These are phyloP conservation scores for Elaeagnus macrophylla DNA, from an alignment of 306 rosid species.

Conservation along the genomic window DNA sequence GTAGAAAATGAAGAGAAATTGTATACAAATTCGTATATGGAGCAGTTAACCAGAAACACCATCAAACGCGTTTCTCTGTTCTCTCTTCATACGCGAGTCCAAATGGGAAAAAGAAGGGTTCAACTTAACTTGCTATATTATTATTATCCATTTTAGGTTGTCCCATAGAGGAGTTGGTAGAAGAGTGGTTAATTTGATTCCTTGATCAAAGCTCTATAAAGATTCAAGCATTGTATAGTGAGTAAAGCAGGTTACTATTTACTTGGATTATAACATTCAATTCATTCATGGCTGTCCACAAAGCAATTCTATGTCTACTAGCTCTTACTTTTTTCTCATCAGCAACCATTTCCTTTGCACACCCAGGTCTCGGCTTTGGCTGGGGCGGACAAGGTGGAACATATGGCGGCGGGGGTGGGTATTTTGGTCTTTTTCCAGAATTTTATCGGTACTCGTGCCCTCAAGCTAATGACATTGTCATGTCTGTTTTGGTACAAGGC, in stretches of 20 bases:
- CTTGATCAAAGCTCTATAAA: slow-evolving; percentile 12
- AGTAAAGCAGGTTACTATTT: not conserved
- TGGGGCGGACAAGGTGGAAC: slow-evolving; percentile 44
- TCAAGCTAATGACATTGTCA: slow-evolving; percentile 66
- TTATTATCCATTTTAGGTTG: slow-evolving; percentile 24
- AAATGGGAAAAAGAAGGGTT: no score
- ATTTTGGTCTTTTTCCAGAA: slow-evolving; percentile 48
- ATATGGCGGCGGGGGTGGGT: slow-evolving; percentile 12
- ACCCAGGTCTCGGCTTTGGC: slow-evolving; percentile 53
- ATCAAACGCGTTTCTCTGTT: no score
- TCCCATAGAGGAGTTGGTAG: slow-evolving; percentile 34
- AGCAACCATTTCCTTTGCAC: slow-evolving; percentile 26
- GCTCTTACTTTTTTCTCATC: slow-evolving; percentile 19
- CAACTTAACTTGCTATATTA: slow-evolving; percentile 1
- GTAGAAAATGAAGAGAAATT: no score
- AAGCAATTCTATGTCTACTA: slow-evolving; percentile 14
- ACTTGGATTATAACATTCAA: not conserved
- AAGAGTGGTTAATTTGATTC: slow-evolving; percentile 33
- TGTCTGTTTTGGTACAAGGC: slow-evolving; percentile 65
- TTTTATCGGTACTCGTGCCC: slow-evolving; percentile 72
- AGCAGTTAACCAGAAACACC: no score
- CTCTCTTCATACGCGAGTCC: no score
- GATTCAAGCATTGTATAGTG: slow-evolving; percentile 14
- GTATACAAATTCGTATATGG: no score
- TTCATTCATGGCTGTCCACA: slow-evolving; percentile 29